Percentiles rank a stretch among this genome's conserved stretches.
Evolutionary conservation across 768 basidiomycete species (phyloP).

Genomic region (Tricholoma sp.): DNA sequence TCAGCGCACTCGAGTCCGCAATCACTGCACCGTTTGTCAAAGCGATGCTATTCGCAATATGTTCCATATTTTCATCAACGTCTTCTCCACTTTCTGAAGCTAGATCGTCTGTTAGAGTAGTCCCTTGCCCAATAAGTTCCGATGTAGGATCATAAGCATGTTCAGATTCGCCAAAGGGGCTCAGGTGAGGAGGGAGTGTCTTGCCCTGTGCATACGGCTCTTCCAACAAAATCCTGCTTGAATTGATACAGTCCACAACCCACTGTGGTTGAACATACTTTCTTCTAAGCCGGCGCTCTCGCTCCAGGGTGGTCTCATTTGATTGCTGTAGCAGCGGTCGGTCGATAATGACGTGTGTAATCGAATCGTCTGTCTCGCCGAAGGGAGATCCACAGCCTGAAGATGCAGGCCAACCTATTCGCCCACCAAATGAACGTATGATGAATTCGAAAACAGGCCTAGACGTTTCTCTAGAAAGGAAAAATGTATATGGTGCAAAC

Average conservation of each 20-base stretch:
- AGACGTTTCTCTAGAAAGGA: conserved; percentile 89
- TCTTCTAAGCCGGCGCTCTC: conserved; percentile 58
- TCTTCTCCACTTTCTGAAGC: conserved; percentile 29
- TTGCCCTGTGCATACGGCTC: conserved; percentile 84
- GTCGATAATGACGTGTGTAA: conserved; percentile 96
- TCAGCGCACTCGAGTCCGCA: conserved; percentile 62
- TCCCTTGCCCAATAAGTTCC: conserved; percentile 28
- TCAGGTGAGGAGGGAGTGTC: conserved; percentile 88
- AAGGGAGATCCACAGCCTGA: conserved; percentile 80
- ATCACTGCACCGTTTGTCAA: conserved; percentile 27
- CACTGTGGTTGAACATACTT: conserved; percentile 97
- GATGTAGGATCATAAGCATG: conserved; percentile 70
- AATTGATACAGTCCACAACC: conserved; percentile 95
- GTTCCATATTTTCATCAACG: conserved; percentile 18
- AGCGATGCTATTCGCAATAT: conserved; percentile 26
- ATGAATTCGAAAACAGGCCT: conserved; percentile 92
- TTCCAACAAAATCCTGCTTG: conserved; percentile 76
- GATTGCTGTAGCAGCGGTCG: conserved; percentile 56
- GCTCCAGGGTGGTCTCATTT: conserved; percentile 52
- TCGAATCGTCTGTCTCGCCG: conserved; percentile 70
- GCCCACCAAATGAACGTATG: conserved; percentile 87
- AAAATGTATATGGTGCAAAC: conserved; percentile 87
- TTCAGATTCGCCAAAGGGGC: conserved; percentile 84
- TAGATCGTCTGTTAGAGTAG: conserved; percentile 26
- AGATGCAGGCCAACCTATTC: conserved; percentile 83